Base-by-base conservation (phyloP, 768 basidiomycete species). In the Suillus occidentalis region DNA sequence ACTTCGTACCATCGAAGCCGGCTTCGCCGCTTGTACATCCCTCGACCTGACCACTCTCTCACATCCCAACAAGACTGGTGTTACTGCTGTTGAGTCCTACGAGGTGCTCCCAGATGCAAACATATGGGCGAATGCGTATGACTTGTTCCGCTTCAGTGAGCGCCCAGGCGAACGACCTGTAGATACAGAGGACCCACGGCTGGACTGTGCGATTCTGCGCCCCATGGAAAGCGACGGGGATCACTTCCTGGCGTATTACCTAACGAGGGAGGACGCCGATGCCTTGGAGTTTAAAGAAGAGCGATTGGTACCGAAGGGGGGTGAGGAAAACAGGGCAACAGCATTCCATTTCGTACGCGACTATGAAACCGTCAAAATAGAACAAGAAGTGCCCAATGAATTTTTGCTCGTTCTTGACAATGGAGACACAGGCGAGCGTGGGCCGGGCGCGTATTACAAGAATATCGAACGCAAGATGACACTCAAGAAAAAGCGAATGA, bases 191-290 rank as follows among this genome's bases (percentile, higher is more conserved):
- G 93, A 95, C 72, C 90, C 90, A 47, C 85, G 93, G 34, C 71
- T 94, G 64, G 92, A 94, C 72, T 94, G 92, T 72, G 93, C 92
- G 22, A 90, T 94, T 65, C 78, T 95, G 62, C 86, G 93, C 34
- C 92, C 93, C 1, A 92, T 93, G 90, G 90, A 91, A 73, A 88
- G 90, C 3, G 93, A 94, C 57, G 90, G 92, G 28, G 92, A 94
- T 71, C 91, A 92, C 53, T 94, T 94, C 85, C 78, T 95, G 63
- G 87, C 92, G 13, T 94, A 92, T 72, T 94, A 94, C 67, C 85
- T 94, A 36, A 89, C 92, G 2, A 82, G 85, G 71, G 87, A 90
- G 39, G 92, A 94, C 72, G 88, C 87, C 16, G 81, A 86, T 10
- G 91, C 92, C 1, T 62, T 85, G 20, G 76, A 80, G 66, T 89